phyloP scores from a whole-genome alignment of 306 rosid species.

The Casuarina cunninghamiana region DNA sequence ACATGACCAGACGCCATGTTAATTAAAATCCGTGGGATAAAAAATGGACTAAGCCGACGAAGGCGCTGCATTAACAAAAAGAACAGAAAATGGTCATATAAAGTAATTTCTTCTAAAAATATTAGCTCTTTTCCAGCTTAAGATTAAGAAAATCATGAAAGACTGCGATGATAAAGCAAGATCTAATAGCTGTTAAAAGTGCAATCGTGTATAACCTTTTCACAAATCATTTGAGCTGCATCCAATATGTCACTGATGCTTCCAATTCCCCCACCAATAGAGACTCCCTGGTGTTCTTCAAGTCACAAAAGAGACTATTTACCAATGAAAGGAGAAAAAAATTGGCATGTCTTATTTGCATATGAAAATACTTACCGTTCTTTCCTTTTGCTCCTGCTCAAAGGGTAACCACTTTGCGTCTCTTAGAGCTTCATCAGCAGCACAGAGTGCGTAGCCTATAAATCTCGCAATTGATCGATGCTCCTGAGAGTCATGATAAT shows the following conservation, averaged over 20 bases:
- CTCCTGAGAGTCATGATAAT: conserved; percentile 42
- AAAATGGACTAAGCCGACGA: conserved; percentile 97
- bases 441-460: conserved; percentile 92
- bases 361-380: conserved; percentile 60
- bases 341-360: conserved; percentile 11
- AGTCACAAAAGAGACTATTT: conserved; percentile 32
- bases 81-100: background rate
- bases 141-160: conserved; percentile 15
- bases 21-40: conserved; percentile 86
- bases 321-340: conserved; percentile 20
- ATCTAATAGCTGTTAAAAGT: conserved; percentile 7
- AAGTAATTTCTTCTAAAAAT: conserved; percentile 16
- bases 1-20: conserved; percentile 98
- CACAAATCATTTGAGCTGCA: conserved; percentile 82
- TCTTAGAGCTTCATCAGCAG: conserved; percentile 88
- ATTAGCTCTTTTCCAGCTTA: conserved; percentile 21
- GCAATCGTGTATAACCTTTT: conserved; percentile 52
- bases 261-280: conserved; percentile 96
- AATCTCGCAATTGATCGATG: conserved; percentile 82
- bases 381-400: conserved; percentile 68
- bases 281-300: conserved; percentile 65
- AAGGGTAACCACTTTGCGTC: conserved; percentile 90
- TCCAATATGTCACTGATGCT: conserved; percentile 81
- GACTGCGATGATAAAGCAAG: conserved; percentile 11
- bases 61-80: conserved; percentile 51